phyloP scores from a whole-genome alignment of 805 yeast species.

The Geotrichum ghanense region DNA sequence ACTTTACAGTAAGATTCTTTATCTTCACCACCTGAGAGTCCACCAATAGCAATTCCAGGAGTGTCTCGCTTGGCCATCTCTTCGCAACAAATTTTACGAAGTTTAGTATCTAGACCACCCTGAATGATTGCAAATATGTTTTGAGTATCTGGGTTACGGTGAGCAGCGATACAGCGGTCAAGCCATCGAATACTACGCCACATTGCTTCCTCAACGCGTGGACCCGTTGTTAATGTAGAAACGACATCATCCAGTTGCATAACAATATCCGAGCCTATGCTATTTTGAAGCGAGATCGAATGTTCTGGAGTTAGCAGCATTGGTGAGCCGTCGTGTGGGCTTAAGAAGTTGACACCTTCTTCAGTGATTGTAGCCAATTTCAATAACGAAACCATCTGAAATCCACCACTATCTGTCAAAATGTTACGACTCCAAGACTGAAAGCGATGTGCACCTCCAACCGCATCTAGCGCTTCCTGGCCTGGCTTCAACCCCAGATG shows the following conservation, averaged over 20 bases:
- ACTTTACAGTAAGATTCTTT: slow-evolving; percentile 30
- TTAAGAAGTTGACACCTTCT: slow-evolving; percentile 33
- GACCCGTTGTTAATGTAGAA: slow-evolving; percentile 32
- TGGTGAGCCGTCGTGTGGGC: slow-evolving; percentile 36
- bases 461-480: slow-evolving; percentile 28
- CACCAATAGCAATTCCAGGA: slow-evolving; percentile 38
- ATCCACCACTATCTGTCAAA: slow-evolving; percentile 35
- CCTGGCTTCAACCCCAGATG: slow-evolving; percentile 35
- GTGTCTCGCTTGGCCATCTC: slow-evolving; percentile 34
- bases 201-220: slow-evolving; percentile 37
- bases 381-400: slow-evolving; percentile 35
- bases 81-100: slow-evolving; percentile 29
- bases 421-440: slow-evolving; percentile 34
- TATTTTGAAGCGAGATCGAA: slow-evolving; percentile 33
- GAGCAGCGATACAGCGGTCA: slow-evolving; percentile 33
- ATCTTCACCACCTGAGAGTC: slow-evolving; percentile 37
- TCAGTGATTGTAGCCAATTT: slow-evolving; percentile 36
- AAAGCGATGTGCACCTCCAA: slow-evolving; percentile 34
- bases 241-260: slow-evolving; percentile 39
- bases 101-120: slow-evolving; percentile 32
- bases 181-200: slow-evolving; percentile 33
- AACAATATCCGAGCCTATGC: slow-evolving; percentile 35
- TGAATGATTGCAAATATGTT: slow-evolving; percentile 35
- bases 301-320: slow-evolving; percentile 37
- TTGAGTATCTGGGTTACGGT: slow-evolving; percentile 32